Percentiles rank a stretch among this genome's conserved stretches.
phyloP scores from a whole-genome alignment of 345 rosid genomes.

The Aethionema arabicum region DNA sequence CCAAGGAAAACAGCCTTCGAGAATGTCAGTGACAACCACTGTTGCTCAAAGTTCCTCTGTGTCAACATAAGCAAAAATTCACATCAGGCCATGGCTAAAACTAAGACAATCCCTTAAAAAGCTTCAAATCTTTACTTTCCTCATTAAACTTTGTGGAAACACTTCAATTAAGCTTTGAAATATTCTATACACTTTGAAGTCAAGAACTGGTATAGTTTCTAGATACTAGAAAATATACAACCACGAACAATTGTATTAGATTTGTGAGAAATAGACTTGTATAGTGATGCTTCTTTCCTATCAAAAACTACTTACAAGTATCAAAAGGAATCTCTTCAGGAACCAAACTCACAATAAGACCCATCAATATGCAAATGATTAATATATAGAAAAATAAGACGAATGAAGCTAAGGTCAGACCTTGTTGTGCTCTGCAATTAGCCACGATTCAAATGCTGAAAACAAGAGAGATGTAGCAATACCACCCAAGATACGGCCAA shows the following conservation, averaged over 20 bases:
- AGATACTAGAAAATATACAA: slow-evolving; percentile 1
- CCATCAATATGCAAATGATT: background rate
- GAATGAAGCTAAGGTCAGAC: slow-evolving; percentile 39
- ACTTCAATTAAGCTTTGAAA: slow-evolving; percentile 6
- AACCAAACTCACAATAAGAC: slow-evolving; percentile 1
- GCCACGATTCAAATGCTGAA: slow-evolving; percentile 97
- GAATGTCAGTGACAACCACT: slow-evolving; percentile 88
- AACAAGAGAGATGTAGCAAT: slow-evolving; percentile 89
- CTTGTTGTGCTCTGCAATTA: slow-evolving; percentile 96
- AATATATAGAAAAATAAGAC: background rate
- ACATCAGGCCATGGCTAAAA: slow-evolving; percentile 20
- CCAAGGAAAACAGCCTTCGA: slow-evolving; percentile 95
- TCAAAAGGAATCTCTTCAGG: background rate
- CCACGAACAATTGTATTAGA: background rate
- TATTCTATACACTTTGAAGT: slow-evolving; percentile 7
- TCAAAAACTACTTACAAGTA: background rate
- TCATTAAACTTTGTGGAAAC: background rate
- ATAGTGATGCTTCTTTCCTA: background rate
- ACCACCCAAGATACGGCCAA: slow-evolving; percentile 95
- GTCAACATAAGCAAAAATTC: background rate
- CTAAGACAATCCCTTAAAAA: slow-evolving; percentile 1
- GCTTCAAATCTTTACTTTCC: background rate
- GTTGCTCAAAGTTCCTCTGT: slow-evolving; percentile 89
- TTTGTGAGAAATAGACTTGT: slow-evolving; percentile 6
- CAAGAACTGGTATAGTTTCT: slow-evolving; percentile 7